A percentile compares a stretch with the other conserved stretches of the same genome.
Evolutionary conservation across 805 yeast genomes (phyloP).

Genomic region (Zygosaccharomyces bisporus): DNA sequence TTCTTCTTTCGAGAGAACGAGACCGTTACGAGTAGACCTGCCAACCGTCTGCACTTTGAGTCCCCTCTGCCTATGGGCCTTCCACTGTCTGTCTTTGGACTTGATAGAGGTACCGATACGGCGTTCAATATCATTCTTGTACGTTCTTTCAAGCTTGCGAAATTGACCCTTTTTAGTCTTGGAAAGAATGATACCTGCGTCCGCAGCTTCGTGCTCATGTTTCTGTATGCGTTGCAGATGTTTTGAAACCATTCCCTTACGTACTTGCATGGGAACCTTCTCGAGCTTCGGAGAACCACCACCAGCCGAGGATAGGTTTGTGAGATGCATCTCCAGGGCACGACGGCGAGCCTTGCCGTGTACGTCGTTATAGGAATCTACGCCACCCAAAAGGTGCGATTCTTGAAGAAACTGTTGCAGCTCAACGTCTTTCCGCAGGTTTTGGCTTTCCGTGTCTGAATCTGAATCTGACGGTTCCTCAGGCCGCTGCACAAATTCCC

Average conservation of each 20-base stretch:
- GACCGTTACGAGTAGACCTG: constrained; percentile 70
- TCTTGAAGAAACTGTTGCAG: constrained; percentile 66
- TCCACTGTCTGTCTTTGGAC: constrained; percentile 41
- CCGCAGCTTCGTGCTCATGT: constrained; percentile 73
- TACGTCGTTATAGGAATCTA: constrained; percentile 35
- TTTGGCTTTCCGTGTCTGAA: constrained; percentile 43
- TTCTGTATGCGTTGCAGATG: constrained; percentile 49
- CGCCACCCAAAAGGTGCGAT: constrained; percentile 57
- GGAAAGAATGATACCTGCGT: constrained; percentile 87
- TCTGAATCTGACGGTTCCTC: constrained; percentile 16
- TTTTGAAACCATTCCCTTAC: constrained; percentile 75
- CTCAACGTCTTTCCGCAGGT: constrained; percentile 66
- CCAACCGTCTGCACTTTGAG: constrained; percentile 75
- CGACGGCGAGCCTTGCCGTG: constrained; percentile 67
- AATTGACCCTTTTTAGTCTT: constrained; percentile 64
- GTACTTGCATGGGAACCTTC: constrained; percentile 82
- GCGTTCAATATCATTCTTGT: constrained; percentile 37
- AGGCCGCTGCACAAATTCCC: constrained; percentile 23
- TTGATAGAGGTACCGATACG: constrained; percentile 51
- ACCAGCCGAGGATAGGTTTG: constrained; percentile 44
- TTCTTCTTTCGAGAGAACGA: constrained; percentile 64
- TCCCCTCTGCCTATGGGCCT: constrained; percentile 64
- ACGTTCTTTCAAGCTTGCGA: constrained; percentile 51
- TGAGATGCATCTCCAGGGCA: constrained; percentile 56
- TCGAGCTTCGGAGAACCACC: constrained; percentile 48